These are phyloP conservation scores for Schwanniomyces polymorphus DNA, from an alignment of 805 yeast genomes.

Conservation along the genomic window DNA sequence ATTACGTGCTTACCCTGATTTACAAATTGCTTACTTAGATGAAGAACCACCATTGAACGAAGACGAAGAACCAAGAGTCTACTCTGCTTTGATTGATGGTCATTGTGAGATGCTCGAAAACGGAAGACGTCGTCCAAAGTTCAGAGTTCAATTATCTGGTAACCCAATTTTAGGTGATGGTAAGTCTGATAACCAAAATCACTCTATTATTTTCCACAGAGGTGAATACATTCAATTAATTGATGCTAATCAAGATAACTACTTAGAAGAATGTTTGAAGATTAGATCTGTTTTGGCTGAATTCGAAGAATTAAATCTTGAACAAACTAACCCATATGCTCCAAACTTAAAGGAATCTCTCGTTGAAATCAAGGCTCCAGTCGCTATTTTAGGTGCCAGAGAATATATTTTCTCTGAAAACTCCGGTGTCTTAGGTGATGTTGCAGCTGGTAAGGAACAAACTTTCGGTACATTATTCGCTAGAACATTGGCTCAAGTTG, in stretches of 20 bases:
- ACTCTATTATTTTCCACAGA: conserved; percentile 68
- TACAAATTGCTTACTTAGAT: conserved; percentile 63
- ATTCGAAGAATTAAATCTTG: conserved; percentile 61
- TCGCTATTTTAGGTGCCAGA: conserved; percentile 81
- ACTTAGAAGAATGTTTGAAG: conserved; percentile 78
- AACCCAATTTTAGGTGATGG: conserved; percentile 86
- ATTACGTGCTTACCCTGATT: conserved; percentile 64
- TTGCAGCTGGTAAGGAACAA: conserved; percentile 87
- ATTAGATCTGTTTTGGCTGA: conserved; percentile 74
- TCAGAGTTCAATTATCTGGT: conserved; percentile 67
- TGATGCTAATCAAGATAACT: conserved; percentile 85
- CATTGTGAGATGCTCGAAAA: conserved; percentile 58
- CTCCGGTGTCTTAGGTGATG: conserved; percentile 78
- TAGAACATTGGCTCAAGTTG: conserved; percentile 76
- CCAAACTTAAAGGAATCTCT: conserved; percentile 64
- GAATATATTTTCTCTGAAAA: conserved; percentile 84
- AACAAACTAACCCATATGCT: conserved; percentile 80
- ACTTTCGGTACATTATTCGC: conserved; percentile 85
- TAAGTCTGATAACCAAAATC: conserved; percentile 81
- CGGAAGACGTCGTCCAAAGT: conserved; percentile 62
- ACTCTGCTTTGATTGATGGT: conserved; percentile 72
- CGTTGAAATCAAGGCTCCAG: conserved; percentile 50
- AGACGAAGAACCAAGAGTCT: conserved; percentile 47
- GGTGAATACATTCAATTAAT: conserved; percentile 81
- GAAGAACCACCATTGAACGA: conserved; percentile 44